Conservation (phyloP, 345 rosid species). For the Lepidium sativum region DNA sequence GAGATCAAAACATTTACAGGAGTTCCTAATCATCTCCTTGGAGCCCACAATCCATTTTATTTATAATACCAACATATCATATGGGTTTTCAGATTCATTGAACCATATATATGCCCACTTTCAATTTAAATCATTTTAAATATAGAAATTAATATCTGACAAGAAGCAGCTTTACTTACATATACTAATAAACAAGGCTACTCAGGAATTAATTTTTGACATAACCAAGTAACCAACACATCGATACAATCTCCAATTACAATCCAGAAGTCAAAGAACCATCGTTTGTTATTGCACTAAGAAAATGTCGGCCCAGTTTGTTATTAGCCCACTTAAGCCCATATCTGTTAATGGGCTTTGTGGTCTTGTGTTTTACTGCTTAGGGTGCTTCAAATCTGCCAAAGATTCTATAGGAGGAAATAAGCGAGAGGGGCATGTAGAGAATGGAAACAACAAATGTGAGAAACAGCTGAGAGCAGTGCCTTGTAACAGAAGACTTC, state of each 20-base stretch:
- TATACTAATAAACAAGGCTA: too few relatives aligned
- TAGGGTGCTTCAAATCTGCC: slow-evolving; percentile 18
- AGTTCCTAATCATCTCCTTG: slow-evolving; percentile 27
- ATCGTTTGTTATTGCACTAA: too few relatives aligned
- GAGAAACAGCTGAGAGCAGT: slow-evolving; percentile 10
- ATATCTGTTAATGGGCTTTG: not conserved
- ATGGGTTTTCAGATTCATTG: slow-evolving; percentile 28
- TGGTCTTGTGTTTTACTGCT: not conserved
- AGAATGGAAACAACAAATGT: slow-evolving; percentile 15
- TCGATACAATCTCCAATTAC: too few relatives aligned
- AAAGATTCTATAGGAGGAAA: slow-evolving; percentile 22
- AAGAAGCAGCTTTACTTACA: too few relatives aligned
- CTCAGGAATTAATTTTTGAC: too few relatives aligned
- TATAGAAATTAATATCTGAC: too few relatives aligned
- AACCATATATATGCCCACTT: not conserved
- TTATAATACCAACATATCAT: slow-evolving; percentile 16
- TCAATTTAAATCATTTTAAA: too few relatives aligned
- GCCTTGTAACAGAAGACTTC: slow-evolving; percentile 43
- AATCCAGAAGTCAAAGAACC: too few relatives aligned
- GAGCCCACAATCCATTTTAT: slow-evolving; percentile 16
- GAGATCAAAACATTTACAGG: slow-evolving; percentile 13
- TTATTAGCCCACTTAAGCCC: too few relatives aligned
- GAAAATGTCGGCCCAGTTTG: too few relatives aligned
- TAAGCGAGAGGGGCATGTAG: slow-evolving; percentile 10
- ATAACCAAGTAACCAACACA: too few relatives aligned